Conservation (phyloP, 768 basidiomycete species). For the Panellus pusillus region DNA sequence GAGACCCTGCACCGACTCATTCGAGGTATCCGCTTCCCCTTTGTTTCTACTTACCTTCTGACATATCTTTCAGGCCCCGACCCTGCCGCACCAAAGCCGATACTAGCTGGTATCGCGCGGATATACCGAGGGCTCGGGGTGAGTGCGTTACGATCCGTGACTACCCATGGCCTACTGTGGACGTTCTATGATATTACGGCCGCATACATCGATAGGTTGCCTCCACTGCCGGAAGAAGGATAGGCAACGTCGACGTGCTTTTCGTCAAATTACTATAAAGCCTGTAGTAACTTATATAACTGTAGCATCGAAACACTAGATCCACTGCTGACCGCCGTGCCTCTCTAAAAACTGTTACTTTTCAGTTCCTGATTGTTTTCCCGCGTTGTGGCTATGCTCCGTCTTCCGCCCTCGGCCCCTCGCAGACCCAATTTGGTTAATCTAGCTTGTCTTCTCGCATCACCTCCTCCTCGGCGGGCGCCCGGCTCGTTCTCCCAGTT, state of each 20-base stretch:
- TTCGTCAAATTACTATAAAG: slow-evolving; percentile 13
- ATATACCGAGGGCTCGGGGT: slow-evolving; percentile 95
- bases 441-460: no score
- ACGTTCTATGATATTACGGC: slow-evolving; percentile 85
- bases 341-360: no score
- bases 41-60: neutral
- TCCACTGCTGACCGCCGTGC: no score
- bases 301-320: slow-evolving; percentile 6
- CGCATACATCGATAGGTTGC: slow-evolving; percentile 67
- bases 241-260: neutral
- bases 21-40: slow-evolving; percentile 52
- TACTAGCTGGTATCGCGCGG: slow-evolving; percentile 74
- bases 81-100: slow-evolving; percentile 70
- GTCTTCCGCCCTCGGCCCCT: no score
- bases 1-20: slow-evolving; percentile 80
- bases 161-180: slow-evolving; percentile 93
- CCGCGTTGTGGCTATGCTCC: no score
- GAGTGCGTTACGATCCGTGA: slow-evolving; percentile 87
- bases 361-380: no score
- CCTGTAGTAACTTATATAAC: slow-evolving; percentile 15
- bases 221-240: slow-evolving; percentile 23
- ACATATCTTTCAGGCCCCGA: slow-evolving; percentile 61
- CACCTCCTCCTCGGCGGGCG: no score
- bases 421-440: no score
- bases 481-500: no score